Conservation (phyloP, 2,329 filamentous ascomycete species). For the Colletotrichum sp. region DNA sequence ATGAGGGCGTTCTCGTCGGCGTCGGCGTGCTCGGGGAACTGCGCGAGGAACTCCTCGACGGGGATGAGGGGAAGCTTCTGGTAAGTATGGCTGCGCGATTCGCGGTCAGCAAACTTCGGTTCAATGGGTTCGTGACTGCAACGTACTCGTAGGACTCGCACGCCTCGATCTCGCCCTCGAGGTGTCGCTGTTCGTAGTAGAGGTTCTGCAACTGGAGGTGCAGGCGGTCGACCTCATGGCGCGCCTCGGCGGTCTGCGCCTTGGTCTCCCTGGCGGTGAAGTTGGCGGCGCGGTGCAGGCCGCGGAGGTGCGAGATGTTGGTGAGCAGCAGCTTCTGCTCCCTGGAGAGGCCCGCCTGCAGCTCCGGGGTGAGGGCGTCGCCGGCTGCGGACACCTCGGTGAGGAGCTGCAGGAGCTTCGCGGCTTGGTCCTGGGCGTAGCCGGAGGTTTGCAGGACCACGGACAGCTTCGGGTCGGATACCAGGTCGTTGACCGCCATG, state of each 20-base stretch:
- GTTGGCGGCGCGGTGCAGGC: slow-evolving; percentile 81
- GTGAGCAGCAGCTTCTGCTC: slow-evolving; percentile 83
- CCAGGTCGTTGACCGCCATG: slow-evolving; percentile 44
- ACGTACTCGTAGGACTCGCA: slow-evolving; percentile 91
- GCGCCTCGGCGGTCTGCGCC: slow-evolving; percentile 80
- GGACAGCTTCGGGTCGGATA: slow-evolving; percentile 57
- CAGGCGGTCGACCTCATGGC: slow-evolving; percentile 88
- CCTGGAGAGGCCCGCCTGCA: slow-evolving; percentile 67
- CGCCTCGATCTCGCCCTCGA: slow-evolving; percentile 86
- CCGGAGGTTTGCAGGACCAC: slow-evolving; percentile 75
- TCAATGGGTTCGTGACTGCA: background rate
- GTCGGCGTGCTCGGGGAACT: slow-evolving; percentile 76
- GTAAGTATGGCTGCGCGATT: slow-evolving; percentile 75
- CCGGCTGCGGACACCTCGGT: slow-evolving; percentile 47
- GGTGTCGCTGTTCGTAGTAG: slow-evolving; percentile 92
- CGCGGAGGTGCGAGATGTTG: slow-evolving; percentile 79
- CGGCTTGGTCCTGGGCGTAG: slow-evolving; percentile 74
- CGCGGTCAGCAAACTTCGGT: slow-evolving; percentile 21
- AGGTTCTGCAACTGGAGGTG: slow-evolving; percentile 95
- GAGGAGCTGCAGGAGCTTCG: slow-evolving; percentile 64
- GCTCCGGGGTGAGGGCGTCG: slow-evolving; percentile 45
- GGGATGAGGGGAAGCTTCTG: slow-evolving; percentile 84
- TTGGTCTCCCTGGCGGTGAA: slow-evolving; percentile 87
- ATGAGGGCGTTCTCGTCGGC: slow-evolving; percentile 82
- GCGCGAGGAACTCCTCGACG: slow-evolving; percentile 77